These are phyloP conservation scores for Aspergillus tanneri DNA, from an alignment of 2,329 filamentous ascomycete species.

Conservation along the genomic window DNA sequence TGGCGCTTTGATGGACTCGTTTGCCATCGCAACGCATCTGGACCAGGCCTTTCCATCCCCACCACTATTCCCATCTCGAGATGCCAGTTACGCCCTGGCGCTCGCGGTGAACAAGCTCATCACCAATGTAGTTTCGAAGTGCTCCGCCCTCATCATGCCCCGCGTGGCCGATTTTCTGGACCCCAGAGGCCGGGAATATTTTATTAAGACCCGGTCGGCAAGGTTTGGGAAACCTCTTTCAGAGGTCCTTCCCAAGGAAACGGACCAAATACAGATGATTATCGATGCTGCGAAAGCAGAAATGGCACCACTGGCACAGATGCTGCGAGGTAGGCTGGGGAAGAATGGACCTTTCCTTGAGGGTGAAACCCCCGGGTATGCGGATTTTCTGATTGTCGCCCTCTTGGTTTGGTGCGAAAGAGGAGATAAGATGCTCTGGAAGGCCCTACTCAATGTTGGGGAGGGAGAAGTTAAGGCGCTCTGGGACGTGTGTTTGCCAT, in stretches of 20 bases:
- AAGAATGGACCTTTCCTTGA: conserved; percentile 38
- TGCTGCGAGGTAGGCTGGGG: conserved; percentile 29
- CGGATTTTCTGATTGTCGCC: conserved; percentile 29
- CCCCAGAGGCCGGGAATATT: conserved; percentile 32
- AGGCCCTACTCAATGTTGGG: conserved; percentile 25
- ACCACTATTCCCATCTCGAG: conserved; percentile 34
- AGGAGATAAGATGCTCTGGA: conserved; percentile 22
- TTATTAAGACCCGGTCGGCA: conserved; percentile 28
- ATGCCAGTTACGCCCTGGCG: conserved; percentile 34
- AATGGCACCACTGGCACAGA: conserved; percentile 19
- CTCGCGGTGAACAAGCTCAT: conserved; percentile 23
- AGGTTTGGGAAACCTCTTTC: conserved; percentile 29
- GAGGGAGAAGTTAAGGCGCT: conserved; percentile 30
- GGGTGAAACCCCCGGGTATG: conserved; percentile 31
- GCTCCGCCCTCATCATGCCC: conserved; percentile 22
- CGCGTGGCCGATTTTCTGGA: conserved; percentile 27
- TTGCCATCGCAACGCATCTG: conserved; percentile 33
- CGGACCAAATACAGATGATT: conserved; percentile 18
- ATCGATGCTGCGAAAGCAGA: conserved; percentile 23
- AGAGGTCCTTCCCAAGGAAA: conserved; percentile 29
- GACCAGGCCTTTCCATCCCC: conserved; percentile 31
- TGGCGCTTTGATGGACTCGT: conserved; percentile 36
- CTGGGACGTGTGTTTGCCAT: conserved; percentile 33
- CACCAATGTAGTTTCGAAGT: neutral
- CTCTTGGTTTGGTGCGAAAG: conserved; percentile 28